Evolutionary conservation across 1,284 basidiomycete genomes (phyloP).

Genomic region (Melampsora occidentalis): DNA sequence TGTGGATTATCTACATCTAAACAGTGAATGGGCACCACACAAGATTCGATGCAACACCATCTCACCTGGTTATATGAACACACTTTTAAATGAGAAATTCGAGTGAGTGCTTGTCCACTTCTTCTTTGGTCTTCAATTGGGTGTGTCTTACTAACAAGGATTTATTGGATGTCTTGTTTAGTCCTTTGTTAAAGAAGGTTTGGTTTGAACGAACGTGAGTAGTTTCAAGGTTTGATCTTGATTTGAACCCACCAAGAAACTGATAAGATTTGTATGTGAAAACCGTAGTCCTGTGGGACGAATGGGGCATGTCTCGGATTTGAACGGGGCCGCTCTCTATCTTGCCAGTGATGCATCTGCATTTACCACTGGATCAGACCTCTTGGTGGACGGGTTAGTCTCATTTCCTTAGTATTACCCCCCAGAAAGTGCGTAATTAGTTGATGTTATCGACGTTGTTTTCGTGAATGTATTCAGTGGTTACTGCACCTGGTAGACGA

Average conservation of each 20-base stretch:
- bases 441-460: neutral
- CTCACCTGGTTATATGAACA: constrained; percentile 43
- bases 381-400: constrained; percentile 37
- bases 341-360: constrained; percentile 34
- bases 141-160: neutral
- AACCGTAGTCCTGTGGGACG: constrained; percentile 19
- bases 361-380: constrained; percentile 33
- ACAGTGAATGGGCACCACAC: constrained; percentile 42
- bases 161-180: neutral
- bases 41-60: constrained; percentile 43
- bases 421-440: neutral
- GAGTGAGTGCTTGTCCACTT: constrained; percentile 14
- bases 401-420: neutral
- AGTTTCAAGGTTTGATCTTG: neutral
- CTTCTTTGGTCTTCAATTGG: neutral
- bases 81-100: constrained; percentile 44
- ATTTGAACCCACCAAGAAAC: neutral
- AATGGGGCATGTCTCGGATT: constrained; percentile 40
- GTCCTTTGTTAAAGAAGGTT: constrained; percentile 40
- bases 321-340: constrained; percentile 42
- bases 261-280: neutral
- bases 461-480: constrained; percentile 10
- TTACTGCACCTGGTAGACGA: constrained; percentile 26
- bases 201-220: constrained; percentile 45
- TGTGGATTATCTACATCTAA: neutral